Base-by-base conservation (phyloP, 1,284 basidiomycete species). In the Uromyces viciae-fabae region DNA sequence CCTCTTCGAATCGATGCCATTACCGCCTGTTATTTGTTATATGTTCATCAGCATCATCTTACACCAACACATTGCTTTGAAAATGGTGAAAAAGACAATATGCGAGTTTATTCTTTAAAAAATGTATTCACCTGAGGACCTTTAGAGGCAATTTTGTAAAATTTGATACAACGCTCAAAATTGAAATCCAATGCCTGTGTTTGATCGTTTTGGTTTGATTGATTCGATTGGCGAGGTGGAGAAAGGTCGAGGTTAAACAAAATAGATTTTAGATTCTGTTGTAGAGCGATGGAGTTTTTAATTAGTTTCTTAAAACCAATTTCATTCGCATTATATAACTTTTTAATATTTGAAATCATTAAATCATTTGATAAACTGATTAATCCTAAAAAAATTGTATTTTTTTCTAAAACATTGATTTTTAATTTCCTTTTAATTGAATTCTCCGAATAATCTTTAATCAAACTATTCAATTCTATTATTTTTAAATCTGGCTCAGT, bases 401-500 rank as follows among this genome's bases (percentile, higher is more conserved):
- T 43, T 17, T 38, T 58, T 68, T 69, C 71, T 56, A 87, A 87
- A 9, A 22, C 28, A 60, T 88, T 86, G 0, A 91, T 90, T n/a
- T n/a, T n/a, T 40, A 96, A 86, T 17, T 90, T 90, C 0, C 87
- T 87, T 0, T 90, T 89, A 15, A 91, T 88, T 78, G 90, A 89
- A 81, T 93, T 92, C 83, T 97, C 92, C 82, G 90, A 91, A 42
- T 73, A 73, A 83, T 91, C 89, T 56, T 91, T 90, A 4, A 99
- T 87, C 83, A 94, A 92, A 11, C 89, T 88, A 84, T 96, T 98
- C 66, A 98, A 89, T 85, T 98, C 94, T 60, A 93, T 89, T 68
- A 98, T 89, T 85, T 95, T 91, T 3, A 93, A 91, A 85, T 98
- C 95, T 0, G 95, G 96, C 85, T 98, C 95, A 42, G 90, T 88